These are phyloP conservation scores for Fusarium caatingaense DNA, from an alignment of 2,329 filamentous ascomycete genomes.

Conservation along the genomic window DNA sequence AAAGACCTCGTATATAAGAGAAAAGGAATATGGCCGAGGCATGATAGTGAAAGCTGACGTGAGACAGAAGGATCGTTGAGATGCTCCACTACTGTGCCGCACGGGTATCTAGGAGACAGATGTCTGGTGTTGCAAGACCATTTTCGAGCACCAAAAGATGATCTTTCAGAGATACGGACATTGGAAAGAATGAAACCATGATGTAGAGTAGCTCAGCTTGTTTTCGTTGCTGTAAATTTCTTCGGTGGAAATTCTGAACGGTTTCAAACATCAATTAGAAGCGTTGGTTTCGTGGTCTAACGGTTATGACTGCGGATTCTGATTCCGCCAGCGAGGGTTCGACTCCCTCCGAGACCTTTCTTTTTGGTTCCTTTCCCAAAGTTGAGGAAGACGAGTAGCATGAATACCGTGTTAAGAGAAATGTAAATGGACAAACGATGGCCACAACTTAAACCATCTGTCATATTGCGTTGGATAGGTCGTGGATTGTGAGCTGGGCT, in stretches of 20 bases:
- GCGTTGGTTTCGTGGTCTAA: neutral
- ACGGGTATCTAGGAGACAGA: neutral
- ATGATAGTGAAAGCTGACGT: neutral
- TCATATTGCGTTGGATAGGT: too few species aligned
- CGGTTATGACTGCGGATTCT: neutral
- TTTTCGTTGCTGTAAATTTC: neutral
- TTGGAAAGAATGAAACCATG: neutral
- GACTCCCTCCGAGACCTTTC: neutral
- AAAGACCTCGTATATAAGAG: neutral
- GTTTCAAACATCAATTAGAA: neutral
- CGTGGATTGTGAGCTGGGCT: too few species aligned
- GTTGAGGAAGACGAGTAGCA: too few species aligned
- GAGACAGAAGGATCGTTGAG: neutral
- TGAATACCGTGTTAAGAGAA: too few species aligned
- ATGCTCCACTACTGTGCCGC: neutral
- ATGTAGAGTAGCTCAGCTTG: neutral
- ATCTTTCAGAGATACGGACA: neutral
- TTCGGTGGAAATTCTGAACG: fast-evolving
- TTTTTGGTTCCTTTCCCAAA: neutral
- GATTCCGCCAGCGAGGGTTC: neutral
- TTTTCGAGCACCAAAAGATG: neutral
- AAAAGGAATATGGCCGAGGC: neutral
- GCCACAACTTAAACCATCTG: too few species aligned
- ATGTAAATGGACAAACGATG: neutral
- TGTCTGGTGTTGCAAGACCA: neutral